phyloP scores from a whole-genome alignment of 495 filamentous ascomycete genomes.

The Darksidea phi region DNA sequence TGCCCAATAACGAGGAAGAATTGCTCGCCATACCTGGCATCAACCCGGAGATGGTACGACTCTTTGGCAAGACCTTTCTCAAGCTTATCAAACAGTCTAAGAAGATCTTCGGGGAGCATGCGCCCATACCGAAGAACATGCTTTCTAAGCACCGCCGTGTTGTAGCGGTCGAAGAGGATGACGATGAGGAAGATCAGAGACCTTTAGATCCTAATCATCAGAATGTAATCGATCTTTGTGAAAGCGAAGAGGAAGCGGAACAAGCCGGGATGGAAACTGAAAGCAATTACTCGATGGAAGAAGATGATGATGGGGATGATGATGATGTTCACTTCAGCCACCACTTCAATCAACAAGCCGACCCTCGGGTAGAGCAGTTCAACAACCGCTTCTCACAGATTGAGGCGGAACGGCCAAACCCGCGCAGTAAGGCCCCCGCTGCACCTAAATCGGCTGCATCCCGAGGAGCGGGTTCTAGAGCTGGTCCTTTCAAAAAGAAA shows the following conservation, averaged over 20 bases:
- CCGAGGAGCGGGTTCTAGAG: neutral
- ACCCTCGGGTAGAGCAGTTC: constrained; percentile 27
- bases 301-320: constrained; percentile 12
- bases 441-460: constrained; percentile 4
- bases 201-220: constrained; percentile 53
- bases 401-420: constrained; percentile 4
- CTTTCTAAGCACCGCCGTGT: constrained; percentile 46
- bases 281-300: constrained; percentile 20
- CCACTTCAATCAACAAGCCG: constrained; percentile 13
- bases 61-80: constrained; percentile 67
- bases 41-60: constrained; percentile 64
- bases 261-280: constrained; percentile 32
- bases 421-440: neutral
- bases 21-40: constrained; percentile 70
- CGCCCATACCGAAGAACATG: neutral
- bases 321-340: constrained; percentile 27
- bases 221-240: constrained; percentile 68
- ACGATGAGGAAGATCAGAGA: constrained; percentile 15
- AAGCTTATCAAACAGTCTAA: constrained; percentile 59
- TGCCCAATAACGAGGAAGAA: constrained; percentile 59
- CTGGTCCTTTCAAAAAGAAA: neutral
- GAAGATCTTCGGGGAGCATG: constrained; percentile 54
- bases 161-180: constrained; percentile 25
- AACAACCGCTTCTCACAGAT: constrained; percentile 15
- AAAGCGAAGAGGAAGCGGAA: constrained; percentile 53